Conservation (phyloP, 2,329 filamentous ascomycete genomes). For the Ascosphaera pollenicola region DNA sequence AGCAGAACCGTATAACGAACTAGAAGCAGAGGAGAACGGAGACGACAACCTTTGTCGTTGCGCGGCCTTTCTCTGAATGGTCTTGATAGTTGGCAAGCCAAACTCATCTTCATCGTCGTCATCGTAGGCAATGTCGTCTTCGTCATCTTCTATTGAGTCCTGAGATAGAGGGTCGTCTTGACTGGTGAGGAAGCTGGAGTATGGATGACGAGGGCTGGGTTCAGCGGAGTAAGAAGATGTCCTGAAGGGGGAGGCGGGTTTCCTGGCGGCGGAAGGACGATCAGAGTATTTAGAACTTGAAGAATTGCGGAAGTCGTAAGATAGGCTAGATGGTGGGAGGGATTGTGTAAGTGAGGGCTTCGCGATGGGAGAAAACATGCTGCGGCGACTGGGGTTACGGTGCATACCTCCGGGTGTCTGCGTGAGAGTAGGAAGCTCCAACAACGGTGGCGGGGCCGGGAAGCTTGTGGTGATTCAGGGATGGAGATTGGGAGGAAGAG, state of each 20-base stretch:
- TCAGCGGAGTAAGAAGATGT: constrained; percentile 11
- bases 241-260: constrained; percentile 22
- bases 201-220: constrained; percentile 44
- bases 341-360: too few species aligned
- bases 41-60: background rate
- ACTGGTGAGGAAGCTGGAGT: constrained; percentile 52
- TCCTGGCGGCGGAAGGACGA: constrained; percentile 26
- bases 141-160: constrained; percentile 23
- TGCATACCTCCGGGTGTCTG: constrained; percentile 83
- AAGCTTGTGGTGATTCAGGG: constrained; percentile 15
- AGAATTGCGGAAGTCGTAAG: constrained; percentile 35
- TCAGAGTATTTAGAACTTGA: background rate
- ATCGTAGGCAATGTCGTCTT: constrained; percentile 56
- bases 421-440: constrained; percentile 88
- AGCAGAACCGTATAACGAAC: background rate
- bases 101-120: constrained; percentile 91
- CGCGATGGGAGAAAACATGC: too few species aligned
- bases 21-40: background rate
- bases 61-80: constrained; percentile 51
- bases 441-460: constrained; percentile 54
- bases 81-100: constrained; percentile 76
- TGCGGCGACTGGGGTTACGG: too few species aligned
- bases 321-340: too few species aligned
- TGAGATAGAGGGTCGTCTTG: background rate
- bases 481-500: constrained; percentile 18